Conservation (phyloP, 164 flowering plant species). For the Amborella trichopoda region DNA sequence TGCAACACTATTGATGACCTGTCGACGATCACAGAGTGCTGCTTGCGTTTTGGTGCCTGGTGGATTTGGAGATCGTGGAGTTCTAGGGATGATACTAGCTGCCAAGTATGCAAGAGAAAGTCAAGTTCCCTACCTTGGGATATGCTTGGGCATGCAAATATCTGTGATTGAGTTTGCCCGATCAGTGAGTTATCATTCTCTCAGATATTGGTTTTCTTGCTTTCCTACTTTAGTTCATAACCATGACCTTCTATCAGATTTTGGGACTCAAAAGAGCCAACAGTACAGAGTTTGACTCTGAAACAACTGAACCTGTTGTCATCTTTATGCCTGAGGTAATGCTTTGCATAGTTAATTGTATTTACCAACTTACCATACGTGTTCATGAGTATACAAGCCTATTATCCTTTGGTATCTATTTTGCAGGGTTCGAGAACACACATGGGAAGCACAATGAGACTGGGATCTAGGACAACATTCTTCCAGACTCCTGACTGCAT, state of each 20-base stretch:
- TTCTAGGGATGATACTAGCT: constrained; percentile 88
- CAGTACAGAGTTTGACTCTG: constrained; percentile 65
- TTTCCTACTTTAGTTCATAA: neutral
- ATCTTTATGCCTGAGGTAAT: constrained; percentile 99
- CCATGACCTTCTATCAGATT: constrained; percentile 29
- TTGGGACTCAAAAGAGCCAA: constrained; percentile 67
- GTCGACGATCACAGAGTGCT: constrained; percentile 60
- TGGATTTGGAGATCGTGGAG: constrained; percentile 99
- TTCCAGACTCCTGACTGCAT: constrained; percentile 62
- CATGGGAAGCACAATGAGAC: constrained; percentile 97
- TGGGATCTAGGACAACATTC: constrained; percentile 82
- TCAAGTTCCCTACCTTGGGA: constrained; percentile 85
- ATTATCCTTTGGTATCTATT: neutral
- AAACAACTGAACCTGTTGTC: constrained; percentile 66
- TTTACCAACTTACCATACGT: no score
- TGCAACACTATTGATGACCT: no score
- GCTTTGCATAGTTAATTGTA: neutral
- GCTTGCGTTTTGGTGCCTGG: constrained; percentile 92
- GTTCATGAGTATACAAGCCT: neutral
- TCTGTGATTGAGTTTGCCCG: constrained; percentile 91
- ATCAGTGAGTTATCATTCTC: constrained; percentile 41
- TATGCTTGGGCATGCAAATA: constrained; percentile 99
- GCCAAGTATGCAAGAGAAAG: constrained; percentile 96
- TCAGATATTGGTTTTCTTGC: neutral
- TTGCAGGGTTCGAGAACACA: constrained; percentile 85